A percentile compares a stretch with the other conserved stretches of the same genome.
Evolutionary conservation across 2,329 filamentous ascomycete species (phyloP).

Genomic region (Fusarium pseudograminearum): DNA sequence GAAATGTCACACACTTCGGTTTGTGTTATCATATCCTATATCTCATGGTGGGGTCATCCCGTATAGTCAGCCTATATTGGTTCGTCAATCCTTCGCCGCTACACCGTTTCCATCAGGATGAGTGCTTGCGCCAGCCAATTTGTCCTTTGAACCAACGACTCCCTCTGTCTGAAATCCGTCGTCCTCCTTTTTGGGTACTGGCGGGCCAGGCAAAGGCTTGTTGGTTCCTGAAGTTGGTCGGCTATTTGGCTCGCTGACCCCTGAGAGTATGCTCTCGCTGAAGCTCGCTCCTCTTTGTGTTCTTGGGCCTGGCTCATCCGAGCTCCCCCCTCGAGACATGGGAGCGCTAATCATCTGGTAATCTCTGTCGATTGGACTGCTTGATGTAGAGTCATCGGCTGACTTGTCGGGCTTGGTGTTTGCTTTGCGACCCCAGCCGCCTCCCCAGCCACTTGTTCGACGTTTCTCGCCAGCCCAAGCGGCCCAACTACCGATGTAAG

Average conservation of each 20-base stretch:
- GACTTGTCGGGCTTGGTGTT: slow-evolving; percentile 50
- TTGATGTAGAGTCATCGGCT: slow-evolving; percentile 50
- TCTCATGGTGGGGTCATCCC: slow-evolving; percentile 15
- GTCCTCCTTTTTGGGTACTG: slow-evolving; percentile 29
- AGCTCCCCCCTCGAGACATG: slow-evolving; percentile 45
- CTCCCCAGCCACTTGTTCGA: slow-evolving; percentile 64
- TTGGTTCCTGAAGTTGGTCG: slow-evolving; percentile 38
- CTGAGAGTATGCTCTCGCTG: slow-evolving; percentile 60
- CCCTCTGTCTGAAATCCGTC: slow-evolving; percentile 49
- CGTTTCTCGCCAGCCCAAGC: slow-evolving; percentile 81
- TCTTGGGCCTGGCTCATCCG: slow-evolving; percentile 48
- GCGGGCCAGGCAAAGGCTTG: slow-evolving; percentile 25
- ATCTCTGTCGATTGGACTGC: slow-evolving; percentile 54
- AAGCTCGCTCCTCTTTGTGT: slow-evolving; percentile 58
- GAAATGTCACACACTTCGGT: slow-evolving; percentile 2
- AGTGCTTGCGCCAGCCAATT: slow-evolving; percentile 21
- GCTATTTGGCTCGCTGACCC: slow-evolving; percentile 49
- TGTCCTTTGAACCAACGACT: slow-evolving; percentile 44
- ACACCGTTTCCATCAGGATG: slow-evolving; percentile 5
- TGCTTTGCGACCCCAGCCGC: slow-evolving; percentile 55
- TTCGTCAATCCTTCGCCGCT: slow-evolving; percentile 28
- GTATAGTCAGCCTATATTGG: not conserved
- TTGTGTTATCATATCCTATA: slow-evolving; percentile 18
- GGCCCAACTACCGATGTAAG: slow-evolving; percentile 77
- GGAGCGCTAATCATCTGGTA: slow-evolving; percentile 54